Evolutionary conservation across 2,329 filamentous ascomycete species (phyloP).

Genomic region (Trichoderma sp.): DNA sequence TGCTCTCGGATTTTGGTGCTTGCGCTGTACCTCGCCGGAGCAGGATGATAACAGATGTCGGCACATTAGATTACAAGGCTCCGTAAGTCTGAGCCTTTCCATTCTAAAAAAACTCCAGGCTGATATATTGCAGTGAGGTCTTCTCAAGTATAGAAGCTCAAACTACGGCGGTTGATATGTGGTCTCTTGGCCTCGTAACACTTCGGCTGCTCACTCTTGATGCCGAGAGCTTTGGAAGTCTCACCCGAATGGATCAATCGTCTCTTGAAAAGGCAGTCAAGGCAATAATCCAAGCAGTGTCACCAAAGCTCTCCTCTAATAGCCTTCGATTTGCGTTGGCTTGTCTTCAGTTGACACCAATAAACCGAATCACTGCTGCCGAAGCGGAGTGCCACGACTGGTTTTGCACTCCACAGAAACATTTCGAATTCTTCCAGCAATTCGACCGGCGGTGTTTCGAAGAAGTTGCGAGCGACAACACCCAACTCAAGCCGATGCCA

Average conservation of each 20-base stretch:
- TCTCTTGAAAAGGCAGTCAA: slow-evolving; percentile 20
- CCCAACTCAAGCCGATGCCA: slow-evolving; percentile 39
- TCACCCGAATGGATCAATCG: slow-evolving; percentile 35
- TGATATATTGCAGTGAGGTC: slow-evolving; percentile 43
- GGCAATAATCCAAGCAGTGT: slow-evolving; percentile 17
- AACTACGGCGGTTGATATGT: slow-evolving; percentile 51
- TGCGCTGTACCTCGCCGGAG: slow-evolving; percentile 46
- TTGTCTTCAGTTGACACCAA: slow-evolving; percentile 37
- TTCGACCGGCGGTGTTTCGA: slow-evolving; percentile 36
- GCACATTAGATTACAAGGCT: slow-evolving; percentile 51
- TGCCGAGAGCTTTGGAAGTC: slow-evolving; percentile 29
- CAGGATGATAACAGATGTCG: slow-evolving; percentile 48
- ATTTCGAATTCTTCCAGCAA: slow-evolving; percentile 37
- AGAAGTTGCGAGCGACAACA: slow-evolving; percentile 32
- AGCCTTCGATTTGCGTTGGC: slow-evolving; percentile 36
- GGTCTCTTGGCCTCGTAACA: slow-evolving; percentile 53
- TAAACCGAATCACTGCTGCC: slow-evolving; percentile 33
- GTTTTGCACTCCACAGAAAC: slow-evolving; percentile 38
- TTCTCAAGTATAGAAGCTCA: slow-evolving; percentile 27
- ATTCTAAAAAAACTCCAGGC: not conserved
- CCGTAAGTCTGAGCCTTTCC: slow-evolving; percentile 45
- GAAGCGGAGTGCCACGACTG: slow-evolving; percentile 39
- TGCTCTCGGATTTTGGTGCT: slow-evolving; percentile 56
- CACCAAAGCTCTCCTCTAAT: slow-evolving; percentile 31
- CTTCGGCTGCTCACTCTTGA: slow-evolving; percentile 40